Evolutionary conservation across 2,329 filamentous ascomycete genomes (phyloP).

Genomic region (Tolypocladium endophyticum): DNA sequence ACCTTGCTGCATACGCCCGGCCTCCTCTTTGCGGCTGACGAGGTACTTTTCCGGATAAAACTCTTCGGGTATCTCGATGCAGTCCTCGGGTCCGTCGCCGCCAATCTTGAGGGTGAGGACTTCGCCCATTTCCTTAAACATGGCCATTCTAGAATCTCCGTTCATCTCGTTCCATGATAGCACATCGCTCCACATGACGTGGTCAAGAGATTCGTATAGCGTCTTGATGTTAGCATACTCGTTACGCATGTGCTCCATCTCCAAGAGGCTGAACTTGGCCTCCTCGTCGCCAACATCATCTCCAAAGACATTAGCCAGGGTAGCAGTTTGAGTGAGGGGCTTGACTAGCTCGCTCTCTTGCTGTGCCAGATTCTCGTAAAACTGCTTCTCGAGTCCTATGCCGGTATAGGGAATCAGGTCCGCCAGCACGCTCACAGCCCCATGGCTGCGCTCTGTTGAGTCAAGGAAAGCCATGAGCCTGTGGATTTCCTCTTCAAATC

Average conservation of each 20-base stretch:
- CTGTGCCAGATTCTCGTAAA: constrained; percentile 31
- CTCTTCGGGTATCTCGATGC: constrained; percentile 38
- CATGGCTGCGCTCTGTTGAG: constrained; percentile 48
- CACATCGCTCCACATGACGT: constrained; percentile 35
- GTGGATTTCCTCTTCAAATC: constrained; percentile 45
- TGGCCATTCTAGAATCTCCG: constrained; percentile 28
- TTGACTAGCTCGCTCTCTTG: constrained; percentile 12
- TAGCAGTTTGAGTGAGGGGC: constrained; percentile 22
- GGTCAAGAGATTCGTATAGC: constrained; percentile 37
- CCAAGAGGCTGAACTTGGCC: constrained; percentile 30
- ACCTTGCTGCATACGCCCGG: constrained; percentile 30
- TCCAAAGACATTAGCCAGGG: constrained; percentile 16
- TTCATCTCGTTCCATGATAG: constrained; percentile 24
- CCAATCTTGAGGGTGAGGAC: constrained; percentile 37
- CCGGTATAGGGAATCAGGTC: constrained; percentile 22
- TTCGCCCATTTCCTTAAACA: constrained; percentile 36
- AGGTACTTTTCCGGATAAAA: constrained; percentile 47
- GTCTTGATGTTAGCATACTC: constrained; percentile 29
- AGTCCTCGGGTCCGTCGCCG: constrained; percentile 28
- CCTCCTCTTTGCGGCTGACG: constrained; percentile 31
- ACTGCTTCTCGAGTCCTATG: constrained; percentile 27
- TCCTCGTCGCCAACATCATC: constrained; percentile 20
- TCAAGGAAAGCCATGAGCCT: constrained; percentile 55
- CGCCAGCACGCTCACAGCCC: constrained; percentile 38
- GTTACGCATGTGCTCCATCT: constrained; percentile 24